Conservation (phyloP, 2,329 filamentous ascomycete species). For the Talaromyces marneffei region DNA sequence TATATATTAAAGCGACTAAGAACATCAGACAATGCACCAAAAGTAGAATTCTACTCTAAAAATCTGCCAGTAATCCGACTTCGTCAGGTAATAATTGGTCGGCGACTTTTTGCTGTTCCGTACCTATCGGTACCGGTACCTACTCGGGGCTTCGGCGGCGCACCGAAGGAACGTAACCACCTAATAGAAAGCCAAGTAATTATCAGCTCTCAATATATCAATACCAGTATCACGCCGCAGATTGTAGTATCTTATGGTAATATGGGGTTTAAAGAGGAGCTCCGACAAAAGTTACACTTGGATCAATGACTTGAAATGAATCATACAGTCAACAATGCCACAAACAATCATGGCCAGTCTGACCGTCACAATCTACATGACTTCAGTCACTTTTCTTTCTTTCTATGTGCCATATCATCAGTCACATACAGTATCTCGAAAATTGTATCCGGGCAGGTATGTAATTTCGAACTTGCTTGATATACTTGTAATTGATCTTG, state of each 20-base stretch:
- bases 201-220: not conserved
- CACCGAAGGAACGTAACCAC: not conserved
- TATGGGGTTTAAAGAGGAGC: too few relatives aligned
- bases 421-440: not conserved
- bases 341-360: not conserved
- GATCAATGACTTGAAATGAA: not conserved
- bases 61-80: not conserved
- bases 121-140: too few relatives aligned
- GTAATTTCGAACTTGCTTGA: not conserved
- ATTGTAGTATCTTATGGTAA: too few relatives aligned
- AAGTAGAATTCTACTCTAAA: not conserved
- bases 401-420: not conserved
- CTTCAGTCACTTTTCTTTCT: slow-evolving; percentile 1
- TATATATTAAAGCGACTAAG: not conserved
- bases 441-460: not conserved
- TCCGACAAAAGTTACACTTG: not conserved
- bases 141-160: not conserved
- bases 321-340: not conserved
- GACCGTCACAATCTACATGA: not conserved
- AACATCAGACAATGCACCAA: not conserved
- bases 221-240: not conserved
- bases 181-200: not conserved
- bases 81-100: not conserved
- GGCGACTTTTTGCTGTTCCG: not conserved
- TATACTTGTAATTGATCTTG: not conserved